phyloP scores from a whole-genome alignment of 345 rosid genomes.

The Linum tenue region DNA sequence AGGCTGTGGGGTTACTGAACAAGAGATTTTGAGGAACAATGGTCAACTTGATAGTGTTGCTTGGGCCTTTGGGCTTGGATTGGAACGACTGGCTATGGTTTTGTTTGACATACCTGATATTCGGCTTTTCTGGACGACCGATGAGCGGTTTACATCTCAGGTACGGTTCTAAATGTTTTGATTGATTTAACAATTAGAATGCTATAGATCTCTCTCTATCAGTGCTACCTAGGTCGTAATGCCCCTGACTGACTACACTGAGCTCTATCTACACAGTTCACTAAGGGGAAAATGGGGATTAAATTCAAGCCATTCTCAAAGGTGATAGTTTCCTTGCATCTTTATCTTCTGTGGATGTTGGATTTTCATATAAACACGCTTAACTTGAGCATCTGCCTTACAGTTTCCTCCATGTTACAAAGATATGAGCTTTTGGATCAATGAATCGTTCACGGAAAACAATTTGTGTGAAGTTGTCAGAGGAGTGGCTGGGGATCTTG shows the following conservation, averaged over 20 bases:
- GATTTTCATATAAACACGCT: neutral
- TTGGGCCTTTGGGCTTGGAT: conserved; percentile 99
- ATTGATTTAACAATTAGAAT: neutral
- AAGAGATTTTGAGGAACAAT: conserved; percentile 59
- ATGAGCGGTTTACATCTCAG: conserved; percentile 84
- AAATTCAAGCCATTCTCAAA: conserved; percentile 91
- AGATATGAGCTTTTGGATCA: conserved; percentile 97
- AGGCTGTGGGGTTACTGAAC: conserved; percentile 96
- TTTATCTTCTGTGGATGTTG: neutral
- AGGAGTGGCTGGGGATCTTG: conserved; percentile 94
- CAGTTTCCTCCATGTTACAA: conserved; percentile 97
- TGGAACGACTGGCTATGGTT: conserved; percentile 93
- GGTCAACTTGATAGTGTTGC: conserved; percentile 67
- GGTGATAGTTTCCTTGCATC: conserved; percentile 29
- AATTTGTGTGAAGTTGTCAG: conserved; percentile 86
- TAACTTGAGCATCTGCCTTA: conserved; percentile 15
- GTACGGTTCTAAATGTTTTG: conserved; percentile 21
- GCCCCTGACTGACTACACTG: conserved; percentile 5
- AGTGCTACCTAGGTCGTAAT: too few relatives aligned
- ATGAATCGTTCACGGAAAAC: conserved; percentile 81
- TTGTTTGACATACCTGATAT: conserved; percentile 95
- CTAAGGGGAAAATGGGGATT: conserved; percentile 63
- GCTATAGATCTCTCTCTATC: too few relatives aligned
- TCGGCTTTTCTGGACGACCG: conserved; percentile 80
- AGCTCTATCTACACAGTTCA: conserved; percentile 41